Evolutionary conservation across 345 rosid genomes (phyloP), one percentile per base, ranked within the genome.

Genomic region (Citrus australasica): DNA sequence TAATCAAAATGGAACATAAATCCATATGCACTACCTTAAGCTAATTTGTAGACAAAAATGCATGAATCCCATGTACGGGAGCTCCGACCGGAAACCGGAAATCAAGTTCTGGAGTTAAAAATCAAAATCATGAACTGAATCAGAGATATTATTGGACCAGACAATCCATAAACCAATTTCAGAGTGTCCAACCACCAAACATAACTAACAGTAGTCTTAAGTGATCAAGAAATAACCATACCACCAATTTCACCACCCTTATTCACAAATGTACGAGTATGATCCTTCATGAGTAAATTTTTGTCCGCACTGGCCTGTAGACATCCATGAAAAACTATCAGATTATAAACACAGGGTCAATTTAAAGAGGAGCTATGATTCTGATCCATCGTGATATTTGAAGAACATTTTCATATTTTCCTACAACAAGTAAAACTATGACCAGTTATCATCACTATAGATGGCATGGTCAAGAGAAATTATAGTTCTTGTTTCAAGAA

Each of bases 251-350:
- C 83, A 59, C 98, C 92, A 35, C 93, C 95, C 82, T 90, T 94
- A 88, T 96, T 96, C 37, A 96, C 97, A 78, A 96, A 96, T 56
- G 99, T 94, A 82, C 92, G 99, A 83, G 97, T 91, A 67, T 96
- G 99, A 77, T 96, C 97, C 87, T 94, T 96, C 88, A 90, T 91
- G 46, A 96, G 98, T 69, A 96, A 88, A 84, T 91, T 96, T 85
- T 91, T 79, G 24, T 94, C 95, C 40, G 98, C 97, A 67, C 97
- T 97, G 60, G 91, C 99, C 99, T 93, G 76, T 30, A 74, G 69
- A 63, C 67, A 82, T 82, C 27, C 51, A 28, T 28, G 56, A 75
- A 72, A 78, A 81, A 65, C 17, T 25, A 76, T 69, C 81, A 74
- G 69, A 76, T 37, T 58, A 71, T 56, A 51, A 22, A 72, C 67